Conservation (phyloP, 768 basidiomycete genomes). For the Lentinula sp. region DNA sequence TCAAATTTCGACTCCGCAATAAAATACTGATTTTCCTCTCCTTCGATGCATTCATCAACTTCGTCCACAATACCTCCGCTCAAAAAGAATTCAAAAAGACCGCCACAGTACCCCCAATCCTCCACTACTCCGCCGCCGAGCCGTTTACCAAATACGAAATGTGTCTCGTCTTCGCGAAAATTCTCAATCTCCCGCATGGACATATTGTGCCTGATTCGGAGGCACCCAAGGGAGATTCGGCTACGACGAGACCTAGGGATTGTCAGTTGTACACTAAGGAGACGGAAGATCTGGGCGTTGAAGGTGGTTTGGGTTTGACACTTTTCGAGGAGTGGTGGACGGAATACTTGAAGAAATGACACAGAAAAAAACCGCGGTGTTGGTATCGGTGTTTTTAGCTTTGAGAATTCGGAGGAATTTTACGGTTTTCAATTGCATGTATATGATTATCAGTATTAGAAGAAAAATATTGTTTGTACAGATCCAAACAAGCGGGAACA, state of each 20-base stretch:
- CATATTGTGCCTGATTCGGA: constrained; percentile 75
- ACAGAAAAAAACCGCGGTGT: not conserved
- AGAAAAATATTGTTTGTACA: no score
- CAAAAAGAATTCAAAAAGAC: constrained; percentile 23
- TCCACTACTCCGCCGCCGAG: constrained; percentile 83
- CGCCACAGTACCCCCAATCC: constrained; percentile 51
- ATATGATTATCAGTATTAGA: no score
- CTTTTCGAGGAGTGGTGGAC: constrained; percentile 88
- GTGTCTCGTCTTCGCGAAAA: constrained; percentile 68
- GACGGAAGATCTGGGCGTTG: constrained; percentile 61
- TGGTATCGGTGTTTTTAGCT: not conserved
- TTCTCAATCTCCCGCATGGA: constrained; percentile 61
- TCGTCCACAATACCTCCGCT: not conserved
- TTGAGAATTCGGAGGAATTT: no score
- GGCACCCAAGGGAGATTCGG: constrained; percentile 55
- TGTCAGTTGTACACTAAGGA: constrained; percentile 73
- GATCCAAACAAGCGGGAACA: no score
- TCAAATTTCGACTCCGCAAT: no score
- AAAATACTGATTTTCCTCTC: no score
- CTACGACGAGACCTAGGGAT: constrained; percentile 73
- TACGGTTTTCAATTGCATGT: no score
- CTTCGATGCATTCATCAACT: no score
- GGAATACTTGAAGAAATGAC: constrained; percentile 28
- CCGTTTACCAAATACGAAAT: constrained; percentile 93
- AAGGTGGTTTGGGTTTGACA: constrained; percentile 53